Evolutionary conservation across 305 asterid species (phyloP).

Genomic region (Fraxinus greggii): DNA sequence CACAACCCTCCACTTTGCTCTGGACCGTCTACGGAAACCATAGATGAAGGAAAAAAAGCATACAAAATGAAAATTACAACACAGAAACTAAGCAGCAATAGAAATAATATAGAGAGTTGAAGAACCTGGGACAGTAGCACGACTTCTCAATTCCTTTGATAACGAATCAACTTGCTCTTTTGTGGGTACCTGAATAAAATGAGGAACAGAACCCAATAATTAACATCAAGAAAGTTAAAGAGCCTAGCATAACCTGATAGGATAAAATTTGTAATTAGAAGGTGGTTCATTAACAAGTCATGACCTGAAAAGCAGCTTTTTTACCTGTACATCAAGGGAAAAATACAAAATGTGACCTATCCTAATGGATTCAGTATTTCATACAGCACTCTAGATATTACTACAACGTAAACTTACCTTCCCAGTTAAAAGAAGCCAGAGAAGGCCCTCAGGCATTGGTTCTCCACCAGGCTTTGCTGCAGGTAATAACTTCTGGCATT

Average conservation of each 20-base stretch:
- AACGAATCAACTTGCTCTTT: slow-evolving; percentile 75
- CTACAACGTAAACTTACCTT: slow-evolving; percentile 41
- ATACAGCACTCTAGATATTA: not conserved
- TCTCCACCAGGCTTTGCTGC: slow-evolving; percentile 90
- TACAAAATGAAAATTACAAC: not conserved
- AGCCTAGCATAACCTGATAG: not conserved
- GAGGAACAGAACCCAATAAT: not conserved
- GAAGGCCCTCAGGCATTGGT: slow-evolving; percentile 98
- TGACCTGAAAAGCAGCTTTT: not conserved
- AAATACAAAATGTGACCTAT: slow-evolving; percentile 7
- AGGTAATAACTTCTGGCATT: slow-evolving; percentile 90
- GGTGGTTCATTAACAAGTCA: not conserved
- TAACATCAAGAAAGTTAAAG: not conserved
- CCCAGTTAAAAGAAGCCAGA: slow-evolving; percentile 98
- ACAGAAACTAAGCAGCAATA: not conserved
- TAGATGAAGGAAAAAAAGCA: not conserved
- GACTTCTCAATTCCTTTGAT: slow-evolving; percentile 66
- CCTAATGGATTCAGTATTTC: not conserved
- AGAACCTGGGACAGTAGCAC: slow-evolving; percentile 75
- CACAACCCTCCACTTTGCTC: not conserved
- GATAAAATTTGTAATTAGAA: not conserved
- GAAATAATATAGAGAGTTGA: slow-evolving; percentile 6
- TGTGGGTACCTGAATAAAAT: slow-evolving; percentile 59
- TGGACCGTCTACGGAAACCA: not conserved
- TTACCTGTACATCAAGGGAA: not conserved